phyloP scores from a whole-genome alignment of 2,329 filamentous ascomycete species.

The Fusarium tanahbumbuense region DNA sequence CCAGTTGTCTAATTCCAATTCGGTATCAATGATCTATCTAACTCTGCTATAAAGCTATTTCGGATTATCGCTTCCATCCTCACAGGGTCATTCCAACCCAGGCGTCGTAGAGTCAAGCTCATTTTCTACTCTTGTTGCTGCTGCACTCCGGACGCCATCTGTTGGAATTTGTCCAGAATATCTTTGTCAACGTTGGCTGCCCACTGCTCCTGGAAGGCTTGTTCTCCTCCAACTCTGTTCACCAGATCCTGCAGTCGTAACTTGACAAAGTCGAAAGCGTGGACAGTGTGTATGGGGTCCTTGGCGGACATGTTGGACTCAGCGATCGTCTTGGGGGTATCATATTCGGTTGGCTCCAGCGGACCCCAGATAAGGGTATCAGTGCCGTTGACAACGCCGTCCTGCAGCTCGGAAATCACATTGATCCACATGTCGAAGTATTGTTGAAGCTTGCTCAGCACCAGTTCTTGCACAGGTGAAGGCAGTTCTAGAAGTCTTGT shows the following conservation, averaged over 20 bases:
- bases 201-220: constrained; percentile 75
- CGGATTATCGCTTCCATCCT: constrained; percentile 20
- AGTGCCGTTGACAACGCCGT: constrained; percentile 63
- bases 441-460: constrained; percentile 73
- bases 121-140: constrained; percentile 18
- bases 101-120: not conserved
- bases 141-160: constrained; percentile 44
- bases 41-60: constrained; percentile 33
- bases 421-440: constrained; percentile 81
- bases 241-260: constrained; percentile 71
- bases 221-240: constrained; percentile 70
- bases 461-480: constrained; percentile 66
- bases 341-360: constrained; percentile 61
- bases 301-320: constrained; percentile 64
- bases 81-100: not conserved
- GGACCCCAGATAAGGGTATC: constrained; percentile 65
- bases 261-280: constrained; percentile 72
- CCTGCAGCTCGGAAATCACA: constrained; percentile 73
- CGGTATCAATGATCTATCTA: constrained; percentile 27
- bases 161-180: constrained; percentile 71
- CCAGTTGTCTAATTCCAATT: constrained; percentile 2
- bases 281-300: constrained; percentile 76
- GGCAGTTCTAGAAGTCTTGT: constrained; percentile 77
- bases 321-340: constrained; percentile 66
- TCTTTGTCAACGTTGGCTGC: constrained; percentile 80